Evolutionary conservation across 2,329 filamentous ascomycete genomes (phyloP).

Genomic region (Emergomyces pasteurianus): DNA sequence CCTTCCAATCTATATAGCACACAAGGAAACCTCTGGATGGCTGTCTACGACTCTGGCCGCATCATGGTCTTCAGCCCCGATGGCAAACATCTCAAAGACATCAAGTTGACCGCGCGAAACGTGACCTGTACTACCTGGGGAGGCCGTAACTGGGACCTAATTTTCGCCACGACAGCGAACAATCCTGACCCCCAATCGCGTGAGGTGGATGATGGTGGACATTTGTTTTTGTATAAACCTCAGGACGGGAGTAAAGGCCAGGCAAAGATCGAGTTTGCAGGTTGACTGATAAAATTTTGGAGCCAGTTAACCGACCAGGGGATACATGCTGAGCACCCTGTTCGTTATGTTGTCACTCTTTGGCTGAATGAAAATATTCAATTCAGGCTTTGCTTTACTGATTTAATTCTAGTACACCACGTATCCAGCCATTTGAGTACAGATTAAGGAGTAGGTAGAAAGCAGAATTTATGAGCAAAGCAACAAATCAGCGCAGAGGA

Average conservation of each 20-base stretch:
- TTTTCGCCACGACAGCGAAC: conserved; percentile 22
- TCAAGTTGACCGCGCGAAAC: conserved; percentile 23
- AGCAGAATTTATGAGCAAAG: no score
- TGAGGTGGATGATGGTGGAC: conserved; percentile 24
- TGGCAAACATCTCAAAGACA: conserved; percentile 24
- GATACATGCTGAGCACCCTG: not conserved
- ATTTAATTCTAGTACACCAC: no score
- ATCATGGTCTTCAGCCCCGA: conserved; percentile 25
- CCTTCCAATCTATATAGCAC: conserved; percentile 11
- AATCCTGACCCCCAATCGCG: conserved; percentile 15
- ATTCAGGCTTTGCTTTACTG: no score
- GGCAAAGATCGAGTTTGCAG: conserved; percentile 25
- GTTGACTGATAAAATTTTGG: conserved; percentile 4
- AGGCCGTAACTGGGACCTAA: conserved; percentile 22
- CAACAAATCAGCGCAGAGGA: not conserved
- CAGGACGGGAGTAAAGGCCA: conserved; percentile 15
- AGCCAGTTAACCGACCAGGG: not conserved
- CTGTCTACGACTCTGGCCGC: conserved; percentile 22
- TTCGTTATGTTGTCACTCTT: not conserved
- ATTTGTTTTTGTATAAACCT: conserved; percentile 24
- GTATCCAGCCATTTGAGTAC: not conserved
- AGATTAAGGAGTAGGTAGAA: no score
- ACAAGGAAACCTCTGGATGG: conserved; percentile 28
- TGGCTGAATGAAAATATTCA: no score
- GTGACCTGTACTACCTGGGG: conserved; percentile 28